A percentile compares a stretch with the other conserved stretches of the same genome.
phyloP scores from a whole-genome alignment of 176 grass and related monocot species.

The bread wheat (Triticum aestivum) region DNA sequence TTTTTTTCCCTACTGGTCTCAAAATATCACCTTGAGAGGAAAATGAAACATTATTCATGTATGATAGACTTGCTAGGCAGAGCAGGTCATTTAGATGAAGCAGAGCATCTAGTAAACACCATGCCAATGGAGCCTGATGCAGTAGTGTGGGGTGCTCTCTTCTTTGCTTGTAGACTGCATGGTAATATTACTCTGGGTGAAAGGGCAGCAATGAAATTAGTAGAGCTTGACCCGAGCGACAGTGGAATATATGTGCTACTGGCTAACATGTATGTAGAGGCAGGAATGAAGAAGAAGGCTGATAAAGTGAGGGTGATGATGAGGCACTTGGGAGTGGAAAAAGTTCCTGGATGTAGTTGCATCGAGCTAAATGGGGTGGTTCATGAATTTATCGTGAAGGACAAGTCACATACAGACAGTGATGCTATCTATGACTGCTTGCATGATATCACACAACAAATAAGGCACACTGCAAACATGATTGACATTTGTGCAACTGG shows the following conservation, averaged over 20 bases:
- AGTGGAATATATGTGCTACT: slow-evolving; percentile 76
- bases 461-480: slow-evolving; percentile 28
- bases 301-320: slow-evolving; percentile 72
- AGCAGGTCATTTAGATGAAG: slow-evolving; percentile 62
- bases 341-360: slow-evolving; percentile 77
- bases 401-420: slow-evolving; percentile 48
- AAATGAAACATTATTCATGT: slow-evolving; percentile 84
- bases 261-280: slow-evolving; percentile 75
- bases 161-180: slow-evolving; percentile 83
- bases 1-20: slow-evolving; percentile 57
- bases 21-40: slow-evolving; percentile 58
- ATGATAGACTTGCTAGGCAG: slow-evolving; percentile 85
- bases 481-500: slow-evolving; percentile 19
- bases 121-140: slow-evolving; percentile 73
- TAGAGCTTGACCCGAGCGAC: slow-evolving; percentile 67
- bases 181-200: slow-evolving; percentile 64
- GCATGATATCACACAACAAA: slow-evolving; percentile 47
- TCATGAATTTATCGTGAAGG: slow-evolving; percentile 78
- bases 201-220: slow-evolving; percentile 61
- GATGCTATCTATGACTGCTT: slow-evolving; percentile 68
- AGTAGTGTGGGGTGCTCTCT: slow-evolving; percentile 70
- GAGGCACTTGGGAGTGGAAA: slow-evolving; percentile 70
- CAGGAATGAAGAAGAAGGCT: slow-evolving; percentile 71
- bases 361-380: slow-evolving; percentile 73
- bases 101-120: slow-evolving; percentile 64